Conservation (phyloP, 768 basidiomycete species). For the Floccularia luteovirens region DNA sequence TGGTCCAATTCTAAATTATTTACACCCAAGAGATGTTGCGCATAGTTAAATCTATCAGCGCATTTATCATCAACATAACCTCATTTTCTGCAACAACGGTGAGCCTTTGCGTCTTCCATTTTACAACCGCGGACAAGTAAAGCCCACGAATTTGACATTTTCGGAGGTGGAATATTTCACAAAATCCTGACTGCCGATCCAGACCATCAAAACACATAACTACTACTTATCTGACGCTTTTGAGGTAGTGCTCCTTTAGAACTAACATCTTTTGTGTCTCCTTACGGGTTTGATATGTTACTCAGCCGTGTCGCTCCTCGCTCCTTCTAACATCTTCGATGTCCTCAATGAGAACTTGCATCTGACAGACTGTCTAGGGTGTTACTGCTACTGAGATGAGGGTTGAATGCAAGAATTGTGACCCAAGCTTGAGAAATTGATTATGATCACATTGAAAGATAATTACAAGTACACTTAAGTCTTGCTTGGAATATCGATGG, state of each 20-base stretch:
- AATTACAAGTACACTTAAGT: too few species aligned
- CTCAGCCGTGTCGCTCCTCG: conserved; percentile 74
- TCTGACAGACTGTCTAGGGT: too few species aligned
- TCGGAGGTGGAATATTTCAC: conserved; percentile 56
- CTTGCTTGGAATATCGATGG: too few species aligned
- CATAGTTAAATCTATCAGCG: conserved; percentile 36
- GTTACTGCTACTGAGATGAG: too few species aligned
- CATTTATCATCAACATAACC: conserved; percentile 63
- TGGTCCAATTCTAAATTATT: conserved; percentile 3
- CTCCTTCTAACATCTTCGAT: conserved; percentile 88
- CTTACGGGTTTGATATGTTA: conserved; percentile 87
- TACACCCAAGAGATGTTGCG: conserved; percentile 39
- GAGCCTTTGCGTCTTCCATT: conserved; percentile 5
- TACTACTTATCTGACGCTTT: conserved; percentile 56
- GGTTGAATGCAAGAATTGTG: too few species aligned
- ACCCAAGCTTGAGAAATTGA: too few species aligned
- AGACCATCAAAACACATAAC: too few species aligned
- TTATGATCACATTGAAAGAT: too few species aligned
- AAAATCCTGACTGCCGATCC: conserved; percentile 93
- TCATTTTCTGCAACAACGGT: conserved; percentile 51
- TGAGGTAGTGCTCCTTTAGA: conserved; percentile 65
- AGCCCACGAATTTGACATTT: conserved; percentile 40
- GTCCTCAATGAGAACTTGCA: conserved; percentile 87
- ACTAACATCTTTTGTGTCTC: conserved; percentile 85
- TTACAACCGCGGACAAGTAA: conserved; percentile 28